These are phyloP conservation scores for Kwoniella shandongensis DNA, from an alignment of 768 basidiomycete species.

Conservation along the genomic window DNA sequence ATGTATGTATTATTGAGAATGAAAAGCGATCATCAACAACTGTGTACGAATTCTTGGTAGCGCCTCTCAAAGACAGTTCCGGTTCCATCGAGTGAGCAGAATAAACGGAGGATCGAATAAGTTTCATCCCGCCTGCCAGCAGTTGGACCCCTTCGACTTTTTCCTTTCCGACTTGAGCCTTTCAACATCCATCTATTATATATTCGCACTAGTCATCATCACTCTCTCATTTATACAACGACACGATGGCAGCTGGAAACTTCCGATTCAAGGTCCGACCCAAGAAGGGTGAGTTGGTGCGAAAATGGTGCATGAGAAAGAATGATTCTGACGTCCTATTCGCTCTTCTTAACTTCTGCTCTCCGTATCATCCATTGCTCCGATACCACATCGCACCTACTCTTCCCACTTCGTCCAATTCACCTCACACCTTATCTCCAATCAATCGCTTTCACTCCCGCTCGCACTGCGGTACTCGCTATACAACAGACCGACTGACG, in stretches of 20 bases:
- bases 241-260: slow-evolving; percentile 15
- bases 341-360: not conserved
- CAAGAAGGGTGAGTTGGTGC: slow-evolving; percentile 17
- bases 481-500: slow-evolving; percentile 11
- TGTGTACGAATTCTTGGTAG: no score
- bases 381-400: not conserved
- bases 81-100: no score
- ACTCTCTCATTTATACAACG: not conserved
- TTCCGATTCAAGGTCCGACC: slow-evolving; percentile 27
- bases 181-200: not conserved
- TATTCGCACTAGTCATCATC: slow-evolving; percentile 2
- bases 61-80: no score
- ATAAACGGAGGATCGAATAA: slow-evolving; percentile 1
- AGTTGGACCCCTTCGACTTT: not conserved
- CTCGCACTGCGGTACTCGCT: not conserved
- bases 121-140: not conserved
- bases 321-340: not conserved
- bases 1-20: no score
- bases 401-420: not conserved
- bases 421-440: not conserved
- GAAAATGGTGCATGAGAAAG: not conserved
- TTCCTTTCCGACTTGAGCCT: slow-evolving; percentile 1
- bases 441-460: not conserved
- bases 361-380: not conserved
- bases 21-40: no score